Evolutionary conservation across 2,329 filamentous ascomycete species (phyloP), one percentile per base, ranked within the genome.

Genomic region (Sclerotiophoma versabilis): DNA sequence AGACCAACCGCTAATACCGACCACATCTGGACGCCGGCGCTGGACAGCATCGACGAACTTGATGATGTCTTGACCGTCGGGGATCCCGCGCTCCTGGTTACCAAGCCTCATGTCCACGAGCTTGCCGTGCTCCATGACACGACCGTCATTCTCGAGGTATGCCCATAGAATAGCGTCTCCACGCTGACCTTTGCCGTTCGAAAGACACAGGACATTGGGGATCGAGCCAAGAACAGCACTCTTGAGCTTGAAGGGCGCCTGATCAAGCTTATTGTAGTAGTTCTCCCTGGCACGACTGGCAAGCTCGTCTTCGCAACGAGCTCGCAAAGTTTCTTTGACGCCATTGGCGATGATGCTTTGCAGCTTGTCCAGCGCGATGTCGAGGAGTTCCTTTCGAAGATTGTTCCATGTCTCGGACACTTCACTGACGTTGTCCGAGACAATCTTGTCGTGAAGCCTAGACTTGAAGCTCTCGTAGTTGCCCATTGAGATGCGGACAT

Each of bases 401-500:
- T 88, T 84, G 64, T 97, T 96, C 95, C 95, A 99, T 9, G 92
- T 90, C 76, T 98, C 93, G 3, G 95, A 95, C 38, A 95, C 84
- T 69, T 96, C 93, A 69, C 93, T 97, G 74, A 92, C 95, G 76
- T 96, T 96, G 75, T 99, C 95, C 0, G 93, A 97, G 59, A 91
- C 88, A 59, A 99, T 96, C 65, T 95, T 89, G 41, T 85, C 83
- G 70, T 92, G 89, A 4, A 99, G 83, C 47, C 89, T 86, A 44
- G 86, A 84, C 53, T 87, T 87, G 79, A 96, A 93, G 27, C 88
- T 84, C 6, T 88, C 85, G 64, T 90, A 87, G 49, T 89, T 87
- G 65, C 91, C 86, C 73, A 98, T 84, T 12, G 84, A 84, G 15
- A 98, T 85, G 63, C 86, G 87, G 49, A 99, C 91, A 54, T 96